Evolutionary conservation across 768 basidiomycete species (phyloP), one percentile per base, ranked within the genome.

Genomic region (Kwoniella dejecticola): DNA sequence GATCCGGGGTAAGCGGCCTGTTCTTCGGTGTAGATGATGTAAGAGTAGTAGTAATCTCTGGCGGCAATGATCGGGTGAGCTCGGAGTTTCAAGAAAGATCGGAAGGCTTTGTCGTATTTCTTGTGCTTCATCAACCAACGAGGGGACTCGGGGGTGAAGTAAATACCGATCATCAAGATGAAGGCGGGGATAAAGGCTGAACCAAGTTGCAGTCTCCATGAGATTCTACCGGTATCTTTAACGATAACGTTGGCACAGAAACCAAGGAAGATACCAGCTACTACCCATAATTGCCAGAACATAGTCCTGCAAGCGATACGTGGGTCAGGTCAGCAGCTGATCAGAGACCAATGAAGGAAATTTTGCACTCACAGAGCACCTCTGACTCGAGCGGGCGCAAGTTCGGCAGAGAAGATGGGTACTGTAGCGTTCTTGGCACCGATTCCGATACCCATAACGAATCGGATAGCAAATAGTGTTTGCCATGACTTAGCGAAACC

Each of bases 361-460:
- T n/a, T n/a, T n/a, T n/a, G n/a, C n/a, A 50, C 48, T 50, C 30
- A 50, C 48, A 95, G 84, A 3, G 87, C 91, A 58, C 92, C 93
- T 70, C 94, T 86, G 58, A 96, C 90, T n/a, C 80, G 79, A 0
- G 91, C 86, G 0, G 94, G 94, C 0, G 87, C 82, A 69, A 88
- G 87, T 78, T 97, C 89, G 1, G 88, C 87, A 0, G 87, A 84
- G 60, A 86, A 88, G 17, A 88, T 83, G n/a, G 87, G 87, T 0
- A 85, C 84, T 0, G 87, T 79, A 0, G 76, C 69, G 6, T 67
- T 67, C 62, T 80, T 78, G 23, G 70, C 67, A 30, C 79, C 79
- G 58, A 79, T 77, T 24, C 69, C 74, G 31, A 75, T 66, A 55
- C 74, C 75, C 62, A 76, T 63, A 30, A 76, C 50, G 54, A 72